These are phyloP conservation scores for Moesziomyces sp. DNA, from an alignment of 1,284 basidiomycete genomes.

Conservation along the genomic window DNA sequence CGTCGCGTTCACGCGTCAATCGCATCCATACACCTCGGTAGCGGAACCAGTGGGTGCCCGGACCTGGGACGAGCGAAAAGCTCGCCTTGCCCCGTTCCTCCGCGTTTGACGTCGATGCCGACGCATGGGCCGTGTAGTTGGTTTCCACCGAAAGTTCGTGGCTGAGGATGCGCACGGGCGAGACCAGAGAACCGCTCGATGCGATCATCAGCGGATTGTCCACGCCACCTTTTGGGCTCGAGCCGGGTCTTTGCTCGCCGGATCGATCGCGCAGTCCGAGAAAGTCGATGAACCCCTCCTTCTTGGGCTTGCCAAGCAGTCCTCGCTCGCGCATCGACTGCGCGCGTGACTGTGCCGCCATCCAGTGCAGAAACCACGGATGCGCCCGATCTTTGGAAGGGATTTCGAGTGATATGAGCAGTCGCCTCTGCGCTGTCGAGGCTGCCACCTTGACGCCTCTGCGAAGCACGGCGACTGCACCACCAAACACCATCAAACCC, in stretches of 20 bases:
- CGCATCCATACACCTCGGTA: slow-evolving; percentile 95
- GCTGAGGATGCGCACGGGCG: slow-evolving; percentile 67
- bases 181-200: slow-evolving; percentile 65
- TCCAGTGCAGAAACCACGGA: slow-evolving; percentile 97
- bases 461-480: slow-evolving; percentile 52
- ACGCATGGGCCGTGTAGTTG: slow-evolving; percentile 41
- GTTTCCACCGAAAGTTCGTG: slow-evolving; percentile 97
- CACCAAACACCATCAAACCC: slow-evolving; percentile 65
- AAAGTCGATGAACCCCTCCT: slow-evolving; percentile 57
- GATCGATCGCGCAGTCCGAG: slow-evolving; percentile 46
- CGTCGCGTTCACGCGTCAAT: slow-evolving; percentile 82
- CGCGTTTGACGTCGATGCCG: slow-evolving; percentile 38
- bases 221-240: slow-evolving; percentile 6
- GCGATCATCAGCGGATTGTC: slow-evolving; percentile 67
- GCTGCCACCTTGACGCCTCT: slow-evolving; percentile 76
- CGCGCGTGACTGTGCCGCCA: slow-evolving; percentile 74
- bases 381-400: slow-evolving; percentile 94
- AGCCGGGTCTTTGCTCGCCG: slow-evolving; percentile 3
- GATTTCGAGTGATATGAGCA: slow-evolving; percentile 95
- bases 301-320: slow-evolving; percentile 47
- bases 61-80: slow-evolving; percentile 94
- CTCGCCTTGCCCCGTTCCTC: slow-evolving; percentile 66
- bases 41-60: slow-evolving; percentile 91
- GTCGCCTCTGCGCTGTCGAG: slow-evolving; percentile 81
- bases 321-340: slow-evolving; percentile 61